A percentile compares a stretch with the other conserved stretches of the same genome.
Conservation (phyloP, 2,329 filamentous ascomycete genomes). For the Fusarium sp. region DNA sequence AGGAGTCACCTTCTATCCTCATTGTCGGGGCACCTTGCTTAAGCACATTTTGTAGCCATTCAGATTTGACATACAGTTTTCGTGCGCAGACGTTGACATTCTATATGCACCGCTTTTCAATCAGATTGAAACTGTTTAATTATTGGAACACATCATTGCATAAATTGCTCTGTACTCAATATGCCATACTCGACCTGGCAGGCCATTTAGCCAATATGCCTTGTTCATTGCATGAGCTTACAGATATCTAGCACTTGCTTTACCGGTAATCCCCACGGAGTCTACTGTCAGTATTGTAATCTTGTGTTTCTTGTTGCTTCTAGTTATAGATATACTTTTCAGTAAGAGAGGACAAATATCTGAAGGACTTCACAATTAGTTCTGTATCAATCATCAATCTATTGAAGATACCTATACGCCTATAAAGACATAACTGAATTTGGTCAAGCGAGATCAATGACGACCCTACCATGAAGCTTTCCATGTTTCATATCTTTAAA, state of each 20-base stretch:
- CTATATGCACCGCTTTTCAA: accelerated
- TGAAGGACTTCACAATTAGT: too few relatives aligned
- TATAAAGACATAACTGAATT: accelerated
- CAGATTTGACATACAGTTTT: accelerated
- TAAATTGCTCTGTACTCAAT: accelerated
- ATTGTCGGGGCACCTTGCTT: not conserved
- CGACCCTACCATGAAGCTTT: not conserved
- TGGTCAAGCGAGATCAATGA: not conserved
- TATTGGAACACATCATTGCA: accelerated
- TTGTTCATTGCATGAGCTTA: too few relatives aligned
- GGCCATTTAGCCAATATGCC: accelerated
- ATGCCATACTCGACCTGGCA: accelerated
- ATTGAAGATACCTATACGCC: accelerated
- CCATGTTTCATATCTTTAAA: not conserved
- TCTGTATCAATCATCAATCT: too few relatives aligned
- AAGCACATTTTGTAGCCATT: not conserved
- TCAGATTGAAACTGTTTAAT: accelerated
- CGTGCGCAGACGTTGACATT: accelerated
- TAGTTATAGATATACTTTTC: too few relatives aligned
- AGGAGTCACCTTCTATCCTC: accelerated
- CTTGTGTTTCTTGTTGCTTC: too few relatives aligned
- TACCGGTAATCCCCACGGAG: accelerated
- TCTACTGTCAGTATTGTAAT: accelerated
- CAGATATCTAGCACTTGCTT: too few relatives aligned
- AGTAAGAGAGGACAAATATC: too few relatives aligned